Percentiles rank a stretch among this genome's conserved stretches.
These are phyloP conservation scores for Candida sithepensis DNA, from an alignment of 805 yeast species.

Conservation along the genomic window DNA sequence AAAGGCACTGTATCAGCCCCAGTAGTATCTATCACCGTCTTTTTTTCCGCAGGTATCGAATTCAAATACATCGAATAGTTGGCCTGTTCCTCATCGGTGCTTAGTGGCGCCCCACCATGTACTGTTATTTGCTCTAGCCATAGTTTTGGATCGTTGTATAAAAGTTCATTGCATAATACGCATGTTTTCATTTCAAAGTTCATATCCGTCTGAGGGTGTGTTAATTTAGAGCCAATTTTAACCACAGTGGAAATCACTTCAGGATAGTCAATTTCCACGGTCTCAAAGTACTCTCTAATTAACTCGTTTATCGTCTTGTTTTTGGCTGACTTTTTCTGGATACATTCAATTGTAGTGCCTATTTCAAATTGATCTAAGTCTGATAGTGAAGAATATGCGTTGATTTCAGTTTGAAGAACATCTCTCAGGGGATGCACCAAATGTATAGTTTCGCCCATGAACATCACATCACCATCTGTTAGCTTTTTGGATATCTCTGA, in stretches of 20 bases:
- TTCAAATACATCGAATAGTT: slow-evolving; percentile 25
- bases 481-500: slow-evolving; percentile 52
- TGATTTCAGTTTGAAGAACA: slow-evolving; percentile 64
- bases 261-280: slow-evolving; percentile 75
- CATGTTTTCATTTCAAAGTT: slow-evolving; percentile 35
- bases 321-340: slow-evolving; percentile 46
- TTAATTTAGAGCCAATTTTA: slow-evolving; percentile 78
- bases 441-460: slow-evolving; percentile 33
- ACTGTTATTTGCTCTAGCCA: slow-evolving; percentile 76
- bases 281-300: slow-evolving; percentile 65
- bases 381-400: slow-evolving; percentile 45
- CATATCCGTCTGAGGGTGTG: slow-evolving; percentile 36
- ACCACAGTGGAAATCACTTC: slow-evolving; percentile 91
- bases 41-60: neutral
- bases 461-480: slow-evolving; percentile 39
- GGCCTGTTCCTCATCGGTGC: slow-evolving; percentile 37
- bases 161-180: slow-evolving; percentile 50
- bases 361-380: slow-evolving; percentile 35
- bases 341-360: slow-evolving; percentile 14
- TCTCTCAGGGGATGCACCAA: slow-evolving; percentile 74
- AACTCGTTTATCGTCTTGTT: slow-evolving; percentile 81
- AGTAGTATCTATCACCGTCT: neutral
- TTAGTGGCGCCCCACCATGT: slow-evolving; percentile 47
- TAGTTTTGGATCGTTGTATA: slow-evolving; percentile 53
- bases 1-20: slow-evolving; percentile 30